phyloP scores from a whole-genome alignment of 352 stramenopile genomes.

The Globisporangium emineosum region DNA sequence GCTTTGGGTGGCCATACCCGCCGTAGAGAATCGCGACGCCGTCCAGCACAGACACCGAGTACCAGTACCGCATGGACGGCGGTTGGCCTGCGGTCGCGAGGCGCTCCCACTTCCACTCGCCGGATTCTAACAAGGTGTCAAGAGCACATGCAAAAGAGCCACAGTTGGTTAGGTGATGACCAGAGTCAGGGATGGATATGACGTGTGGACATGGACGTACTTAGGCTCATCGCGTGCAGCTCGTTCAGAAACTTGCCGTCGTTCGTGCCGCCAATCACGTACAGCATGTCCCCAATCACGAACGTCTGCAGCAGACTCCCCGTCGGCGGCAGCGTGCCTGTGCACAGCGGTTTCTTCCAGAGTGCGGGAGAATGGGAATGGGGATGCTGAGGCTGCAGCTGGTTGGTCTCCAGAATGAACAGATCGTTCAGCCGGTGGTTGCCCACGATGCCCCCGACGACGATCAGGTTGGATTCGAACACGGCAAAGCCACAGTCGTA shows the following conservation, averaged over 20 bases:
- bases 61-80: conserved; percentile 64
- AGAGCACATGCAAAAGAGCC: not conserved
- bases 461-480: conserved; percentile 37
- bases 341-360: conserved; percentile 35
- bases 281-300: conserved; percentile 41
- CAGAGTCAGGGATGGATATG: not conserved
- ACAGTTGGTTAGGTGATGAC: not conserved
- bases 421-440: conserved; percentile 55
- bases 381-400: not conserved
- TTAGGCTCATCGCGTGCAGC: conserved; percentile 44
- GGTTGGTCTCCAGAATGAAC: conserved; percentile 37
- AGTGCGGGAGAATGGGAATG: conserved; percentile 8
- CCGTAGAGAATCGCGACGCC: conserved; percentile 49
- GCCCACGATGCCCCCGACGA: conserved; percentile 60
- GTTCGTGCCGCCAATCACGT: conserved; percentile 52
- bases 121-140: conserved; percentile 20
- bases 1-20: conserved; percentile 48
- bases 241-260: conserved; percentile 62
- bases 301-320: conserved; percentile 56
- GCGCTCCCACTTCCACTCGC: conserved; percentile 53
- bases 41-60: conserved; percentile 42
- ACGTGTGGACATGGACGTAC: conserved; percentile 24
- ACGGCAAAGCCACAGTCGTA: conserved; percentile 57
- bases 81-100: conserved; percentile 34
- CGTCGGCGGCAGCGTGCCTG: conserved; percentile 31